Conservation (phyloP, 768 basidiomycete genomes). For the Auricularia cornea region DNA sequence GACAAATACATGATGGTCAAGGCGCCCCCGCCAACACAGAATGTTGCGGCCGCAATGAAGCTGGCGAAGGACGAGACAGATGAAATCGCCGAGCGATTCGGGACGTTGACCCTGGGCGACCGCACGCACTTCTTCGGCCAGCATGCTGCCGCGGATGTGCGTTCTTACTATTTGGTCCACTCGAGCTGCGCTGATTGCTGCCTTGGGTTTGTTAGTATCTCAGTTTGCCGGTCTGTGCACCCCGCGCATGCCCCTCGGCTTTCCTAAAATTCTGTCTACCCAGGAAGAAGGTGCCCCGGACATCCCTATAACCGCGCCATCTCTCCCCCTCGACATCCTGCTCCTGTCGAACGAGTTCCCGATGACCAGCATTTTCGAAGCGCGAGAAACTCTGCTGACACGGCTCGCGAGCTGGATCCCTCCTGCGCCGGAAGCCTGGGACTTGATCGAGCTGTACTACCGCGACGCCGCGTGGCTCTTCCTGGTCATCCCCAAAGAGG, state of each 20-base stretch:
- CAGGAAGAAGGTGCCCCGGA: background rate
- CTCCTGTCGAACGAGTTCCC: too few relatives aligned
- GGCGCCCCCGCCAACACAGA: background rate
- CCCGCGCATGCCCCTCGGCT: background rate
- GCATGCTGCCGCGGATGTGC: background rate
- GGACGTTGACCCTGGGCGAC: background rate
- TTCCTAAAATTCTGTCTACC: background rate
- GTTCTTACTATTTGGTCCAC: background rate
- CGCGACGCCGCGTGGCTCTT: slow-evolving; percentile 66
- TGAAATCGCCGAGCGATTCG: background rate
- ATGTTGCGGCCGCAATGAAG: too few relatives aligned
- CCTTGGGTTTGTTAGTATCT: too few relatives aligned
- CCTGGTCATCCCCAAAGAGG: background rate
- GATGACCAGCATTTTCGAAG: too few relatives aligned
- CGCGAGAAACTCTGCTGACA: background rate
- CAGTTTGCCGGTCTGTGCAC: slow-evolving; percentile 1
- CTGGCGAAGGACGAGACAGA: background rate
- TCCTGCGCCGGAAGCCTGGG: slow-evolving; percentile 45
- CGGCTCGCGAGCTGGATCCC: slow-evolving; percentile 35
- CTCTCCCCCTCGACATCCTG: too few relatives aligned
- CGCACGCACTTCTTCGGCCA: background rate
- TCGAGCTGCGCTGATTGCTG: too few relatives aligned
- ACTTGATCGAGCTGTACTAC: slow-evolving; percentile 53
- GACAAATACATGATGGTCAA: background rate
- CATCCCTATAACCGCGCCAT: background rate